Conservation (phyloP, 2,329 filamentous ascomycete genomes). For the Verticillium zaregamsianum region DNA sequence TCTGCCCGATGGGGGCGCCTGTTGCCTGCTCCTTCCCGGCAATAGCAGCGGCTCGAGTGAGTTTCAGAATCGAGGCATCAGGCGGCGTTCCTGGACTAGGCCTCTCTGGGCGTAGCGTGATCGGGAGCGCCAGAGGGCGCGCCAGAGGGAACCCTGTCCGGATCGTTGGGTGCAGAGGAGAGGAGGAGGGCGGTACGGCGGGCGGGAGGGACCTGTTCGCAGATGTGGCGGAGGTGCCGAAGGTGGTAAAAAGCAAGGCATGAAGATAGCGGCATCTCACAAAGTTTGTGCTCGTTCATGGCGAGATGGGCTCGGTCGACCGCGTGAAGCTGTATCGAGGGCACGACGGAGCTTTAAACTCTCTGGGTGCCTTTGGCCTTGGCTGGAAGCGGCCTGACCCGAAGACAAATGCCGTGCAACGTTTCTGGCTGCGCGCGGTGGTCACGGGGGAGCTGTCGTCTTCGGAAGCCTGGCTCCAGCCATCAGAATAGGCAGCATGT, state of each 20-base stretch:
- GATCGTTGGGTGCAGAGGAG: background rate
- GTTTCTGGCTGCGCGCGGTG: background rate
- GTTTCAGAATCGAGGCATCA: background rate
- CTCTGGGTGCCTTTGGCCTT: background rate
- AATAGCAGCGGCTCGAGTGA: background rate
- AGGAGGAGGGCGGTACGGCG: background rate
- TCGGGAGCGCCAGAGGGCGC: background rate
- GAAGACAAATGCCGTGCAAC: background rate
- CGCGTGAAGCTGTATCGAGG: background rate
- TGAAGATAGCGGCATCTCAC: background rate
- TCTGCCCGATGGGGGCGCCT: background rate
- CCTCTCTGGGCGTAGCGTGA: background rate
- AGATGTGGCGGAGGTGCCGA: background rate
- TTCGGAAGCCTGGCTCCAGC: background rate
- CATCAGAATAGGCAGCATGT: background rate
- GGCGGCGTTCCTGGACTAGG: background rate
- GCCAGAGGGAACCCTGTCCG: background rate
- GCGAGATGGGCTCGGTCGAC: background rate
- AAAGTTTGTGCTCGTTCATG: background rate
- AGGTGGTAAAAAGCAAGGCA: background rate
- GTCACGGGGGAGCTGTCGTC: background rate
- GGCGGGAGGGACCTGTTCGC: background rate
- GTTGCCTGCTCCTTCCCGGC: background rate
- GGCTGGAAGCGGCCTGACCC: background rate
- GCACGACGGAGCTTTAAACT: background rate